These are phyloP conservation scores for Rutstroemia sp. DNA, from an alignment of 2,329 filamentous ascomycete genomes.

Conservation along the genomic window DNA sequence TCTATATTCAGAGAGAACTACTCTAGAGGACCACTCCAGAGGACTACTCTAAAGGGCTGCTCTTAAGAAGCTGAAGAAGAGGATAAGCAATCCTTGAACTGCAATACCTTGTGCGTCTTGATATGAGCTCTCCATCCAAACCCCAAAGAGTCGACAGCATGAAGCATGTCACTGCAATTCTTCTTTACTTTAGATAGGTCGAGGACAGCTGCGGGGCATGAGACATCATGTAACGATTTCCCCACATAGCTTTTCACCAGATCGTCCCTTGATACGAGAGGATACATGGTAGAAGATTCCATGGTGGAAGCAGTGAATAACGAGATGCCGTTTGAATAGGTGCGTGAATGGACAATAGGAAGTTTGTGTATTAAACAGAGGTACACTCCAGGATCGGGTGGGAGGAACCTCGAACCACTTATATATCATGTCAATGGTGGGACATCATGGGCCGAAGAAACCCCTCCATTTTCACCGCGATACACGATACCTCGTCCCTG, in stretches of 20 bases:
- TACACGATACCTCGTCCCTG: too few relatives aligned
- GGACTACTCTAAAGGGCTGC: background rate
- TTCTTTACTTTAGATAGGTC: constrained; percentile 57
- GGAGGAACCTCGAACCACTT: too few relatives aligned
- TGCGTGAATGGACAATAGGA: background rate
- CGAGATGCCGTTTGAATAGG: background rate
- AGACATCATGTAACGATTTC: constrained; percentile 50
- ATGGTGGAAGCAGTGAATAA: constrained; percentile 11
- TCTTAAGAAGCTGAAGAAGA: background rate
- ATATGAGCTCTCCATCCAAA: constrained; percentile 70
- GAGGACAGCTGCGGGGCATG: constrained; percentile 60
- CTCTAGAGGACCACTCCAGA: too few relatives aligned
- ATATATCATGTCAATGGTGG: too few relatives aligned
- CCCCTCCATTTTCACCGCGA: too few relatives aligned
- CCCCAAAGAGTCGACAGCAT: constrained; percentile 48
- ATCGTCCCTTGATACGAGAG: constrained; percentile 30
- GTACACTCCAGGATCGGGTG: too few relatives aligned
- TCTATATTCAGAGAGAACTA: background rate
- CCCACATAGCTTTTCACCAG: constrained; percentile 45
- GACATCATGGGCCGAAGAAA: too few relatives aligned
- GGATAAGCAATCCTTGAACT: background rate
- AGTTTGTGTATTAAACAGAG: background rate
- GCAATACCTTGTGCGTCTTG: constrained; percentile 70
- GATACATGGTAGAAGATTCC: constrained; percentile 21
- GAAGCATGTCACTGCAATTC: constrained; percentile 67